A percentile compares a stretch with the other conserved stretches of the same genome.
These are phyloP conservation scores for Tetracentron sinense DNA, from an alignment of 164 flowering plant genomes.

Conservation along the genomic window DNA sequence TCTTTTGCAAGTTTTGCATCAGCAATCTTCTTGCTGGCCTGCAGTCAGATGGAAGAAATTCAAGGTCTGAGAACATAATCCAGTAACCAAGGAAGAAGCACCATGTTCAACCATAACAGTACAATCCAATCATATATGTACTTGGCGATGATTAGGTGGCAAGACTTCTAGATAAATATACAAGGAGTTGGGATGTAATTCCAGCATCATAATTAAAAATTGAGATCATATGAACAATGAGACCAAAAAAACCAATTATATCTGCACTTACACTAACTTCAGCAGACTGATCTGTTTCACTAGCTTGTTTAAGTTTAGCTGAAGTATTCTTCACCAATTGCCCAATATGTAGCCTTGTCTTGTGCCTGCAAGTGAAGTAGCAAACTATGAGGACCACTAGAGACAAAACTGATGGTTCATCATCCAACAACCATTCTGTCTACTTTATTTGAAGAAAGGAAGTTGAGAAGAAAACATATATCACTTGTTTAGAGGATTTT, in stretches of 20 bases:
- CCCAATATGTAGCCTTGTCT: constrained; percentile 56
- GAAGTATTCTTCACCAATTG: constrained; percentile 67
- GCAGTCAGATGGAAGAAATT: constrained; percentile 17
- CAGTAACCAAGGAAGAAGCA: not conserved
- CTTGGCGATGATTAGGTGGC: not conserved
- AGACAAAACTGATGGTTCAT: too few species aligned
- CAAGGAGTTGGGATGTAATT: too few species aligned
- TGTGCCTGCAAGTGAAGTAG: constrained; percentile 38
- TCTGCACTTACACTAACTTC: constrained; percentile 54
- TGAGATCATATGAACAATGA: too few species aligned
- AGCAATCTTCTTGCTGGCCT: constrained; percentile 68
- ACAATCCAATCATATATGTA: not conserved
- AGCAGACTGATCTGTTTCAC: constrained; percentile 51
- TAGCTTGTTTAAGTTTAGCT: constrained; percentile 59
- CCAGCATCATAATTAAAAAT: too few species aligned
- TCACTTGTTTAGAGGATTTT: too few species aligned
- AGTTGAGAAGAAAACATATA: too few species aligned
- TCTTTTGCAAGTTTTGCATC: constrained; percentile 88
- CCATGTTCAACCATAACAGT: not conserved
- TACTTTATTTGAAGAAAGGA: too few species aligned
- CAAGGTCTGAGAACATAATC: constrained; percentile 4
- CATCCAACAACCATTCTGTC: too few species aligned
- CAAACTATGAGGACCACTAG: too few species aligned
- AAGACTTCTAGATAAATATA: too few species aligned
- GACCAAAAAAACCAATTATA: too few species aligned